Base-by-base conservation (phyloP, 176 grass and related monocot genomes). In the Pontederia crassipes region DNA sequence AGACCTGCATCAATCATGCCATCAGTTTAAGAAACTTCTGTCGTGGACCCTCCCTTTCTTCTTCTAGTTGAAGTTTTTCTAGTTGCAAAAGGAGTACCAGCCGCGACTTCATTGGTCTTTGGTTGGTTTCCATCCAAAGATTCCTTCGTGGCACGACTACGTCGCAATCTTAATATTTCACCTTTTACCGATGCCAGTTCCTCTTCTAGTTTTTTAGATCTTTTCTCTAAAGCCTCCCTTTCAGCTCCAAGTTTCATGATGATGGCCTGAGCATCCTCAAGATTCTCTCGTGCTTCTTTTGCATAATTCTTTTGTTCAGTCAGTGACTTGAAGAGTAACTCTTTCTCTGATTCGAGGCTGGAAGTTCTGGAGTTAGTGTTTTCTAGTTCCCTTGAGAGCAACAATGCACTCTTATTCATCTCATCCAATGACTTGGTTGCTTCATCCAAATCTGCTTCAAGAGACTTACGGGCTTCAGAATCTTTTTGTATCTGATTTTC, bases 391-490 rank as follows among this genome's bases (percentile, higher is more conserved):
- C 77, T 60, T 0, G 94, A 93, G 3, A 99, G 75, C 69, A 87
- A 83, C 65, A 93, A 59, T 11, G 94, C 94, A 69, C 85, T 86
- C 55, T 68, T 86, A 66, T 99, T 99, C 94, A 99, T 99, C 76
- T 88, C 74, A n/a, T 89, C 82, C 53, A 99, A 72, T 75, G 94
- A 99, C 71, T 67, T 82, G 40, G 94, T 99, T 58, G 88, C 94
- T 80, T 93, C 94, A 49, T 93, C 79, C 59, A 99, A 57, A 55
- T 99, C 94, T 58, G 79, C 55, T 81, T 99, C 82, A 15, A 99
- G 79, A 68, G 61, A 57, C 80, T 64, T 89, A 52, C 85, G 72
- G 81, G 84, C 82, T 81, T 93, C 79, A n/a, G 75, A 99, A 81
- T 93, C 94, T 47, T 65, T 74, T 28, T 89, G 82, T 58, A 89